Evolutionary conservation across 768 basidiomycete species (phyloP).

Genomic region (Suillus cothurnatus): DNA sequence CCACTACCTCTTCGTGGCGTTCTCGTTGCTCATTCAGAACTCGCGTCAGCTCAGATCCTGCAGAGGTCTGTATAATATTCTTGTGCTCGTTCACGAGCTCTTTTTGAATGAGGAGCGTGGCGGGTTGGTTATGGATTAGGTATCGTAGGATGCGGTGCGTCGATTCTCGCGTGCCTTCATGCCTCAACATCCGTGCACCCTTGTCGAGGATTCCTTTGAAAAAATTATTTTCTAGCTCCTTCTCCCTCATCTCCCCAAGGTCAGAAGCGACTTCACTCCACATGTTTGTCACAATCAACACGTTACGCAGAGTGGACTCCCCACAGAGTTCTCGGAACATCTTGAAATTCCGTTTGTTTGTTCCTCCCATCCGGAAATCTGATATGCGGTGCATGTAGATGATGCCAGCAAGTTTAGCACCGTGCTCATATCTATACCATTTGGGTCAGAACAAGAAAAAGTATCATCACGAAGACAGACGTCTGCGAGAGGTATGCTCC

Average conservation of each 20-base stretch:
- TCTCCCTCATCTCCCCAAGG: slow-evolving; percentile 37
- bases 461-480: slow-evolving; percentile 1
- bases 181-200: slow-evolving; percentile 40
- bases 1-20: slow-evolving; percentile 43
- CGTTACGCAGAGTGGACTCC: slow-evolving; percentile 40
- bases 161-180: slow-evolving; percentile 38
- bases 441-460: not conserved
- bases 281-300: slow-evolving; percentile 49
- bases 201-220: slow-evolving; percentile 45
- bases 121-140: slow-evolving; percentile 38
- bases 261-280: slow-evolving; percentile 38
- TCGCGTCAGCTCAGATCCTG: slow-evolving; percentile 46
- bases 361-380: slow-evolving; percentile 44
- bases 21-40: slow-evolving; percentile 44
- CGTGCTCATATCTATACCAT: slow-evolving; percentile 8
- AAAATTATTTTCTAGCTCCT: slow-evolving; percentile 40
- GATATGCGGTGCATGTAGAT: slow-evolving; percentile 48
- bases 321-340: slow-evolving; percentile 50
- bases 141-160: slow-evolving; percentile 41
- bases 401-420: slow-evolving; percentile 38
- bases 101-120: slow-evolving; percentile 45
- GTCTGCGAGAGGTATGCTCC: slow-evolving; percentile 28
- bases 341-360: slow-evolving; percentile 41
- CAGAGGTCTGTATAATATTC: slow-evolving; percentile 45
- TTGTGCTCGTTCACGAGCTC: slow-evolving; percentile 44